Base-by-base conservation (phyloP, 768 basidiomycete species). In the Brasilioporus rufonigricans region DNA sequence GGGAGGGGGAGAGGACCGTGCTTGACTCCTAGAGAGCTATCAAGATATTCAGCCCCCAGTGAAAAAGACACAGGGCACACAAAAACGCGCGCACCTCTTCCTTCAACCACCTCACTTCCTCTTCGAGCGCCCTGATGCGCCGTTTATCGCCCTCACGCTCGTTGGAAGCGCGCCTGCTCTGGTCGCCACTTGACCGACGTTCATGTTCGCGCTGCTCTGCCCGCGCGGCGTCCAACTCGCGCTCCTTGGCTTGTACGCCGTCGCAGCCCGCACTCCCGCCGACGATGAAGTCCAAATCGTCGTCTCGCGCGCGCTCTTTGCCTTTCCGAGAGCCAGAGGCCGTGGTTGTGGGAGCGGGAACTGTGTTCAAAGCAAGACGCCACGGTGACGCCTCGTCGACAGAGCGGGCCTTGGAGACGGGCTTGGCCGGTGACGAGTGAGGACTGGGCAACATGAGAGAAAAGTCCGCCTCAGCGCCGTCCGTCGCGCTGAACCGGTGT, bases 81-180 rank as follows among this genome's bases (percentile, higher is more conserved):
- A 39, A 23, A 44, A 49, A 29, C 6, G 5, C n/a, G 5, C 19
- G 13, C 44, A 83, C 86, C 78, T 86, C 84, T 62, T 80, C 77
- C 58, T 76, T 83, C 53, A 89, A 70, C 40, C 74, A 64, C 40
- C 70, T 70, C 36, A 90, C 81, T 64, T 92, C 90, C 45, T 80
- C 79, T 61, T 91, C 87, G 5, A 92, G 74, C 53, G 74, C 71
- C 57, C 71, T 75, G 29, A 91, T 90, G 48, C 78, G 77, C 52
- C 78, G 82, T 64, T 87, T 86, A 61, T 90, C 86, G 26, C 68
- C 69, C 16, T 73, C 74, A 29, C 76, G 76, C 59, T 84, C 86
- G 23, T 71, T 69, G 29, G 62, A 56, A 31, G 58, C 59, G 8
- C 58, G 50, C 23, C 56, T 64, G 36, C 52, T 56, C 41, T 73